These are phyloP conservation scores for Rhodofomes roseus DNA, from an alignment of 1,284 basidiomycete genomes.

Conservation along the genomic window DNA sequence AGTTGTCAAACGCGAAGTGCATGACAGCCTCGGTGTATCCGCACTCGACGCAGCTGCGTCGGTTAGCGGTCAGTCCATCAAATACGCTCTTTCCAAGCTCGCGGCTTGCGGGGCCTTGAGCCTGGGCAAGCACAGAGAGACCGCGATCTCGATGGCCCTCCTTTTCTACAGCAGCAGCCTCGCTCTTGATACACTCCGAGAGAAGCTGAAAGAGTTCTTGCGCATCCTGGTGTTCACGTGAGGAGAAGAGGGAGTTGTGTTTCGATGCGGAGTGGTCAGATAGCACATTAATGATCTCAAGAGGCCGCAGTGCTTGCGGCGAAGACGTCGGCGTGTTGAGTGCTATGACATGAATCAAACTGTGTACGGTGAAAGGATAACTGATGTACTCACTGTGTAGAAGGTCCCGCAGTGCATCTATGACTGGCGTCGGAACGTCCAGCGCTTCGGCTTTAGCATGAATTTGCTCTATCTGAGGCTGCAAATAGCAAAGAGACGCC, in stretches of 20 bases:
- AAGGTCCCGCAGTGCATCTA: conserved; percentile 71
- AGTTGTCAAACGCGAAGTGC: conserved; percentile 82
- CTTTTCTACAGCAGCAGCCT: conserved; percentile 61
- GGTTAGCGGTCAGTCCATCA: conserved; percentile 79
- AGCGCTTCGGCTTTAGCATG: conserved; percentile 69
- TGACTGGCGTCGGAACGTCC: conserved; percentile 80
- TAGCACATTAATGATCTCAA: conserved; percentile 69
- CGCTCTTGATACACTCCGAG: conserved; percentile 83
- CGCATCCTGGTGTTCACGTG: conserved; percentile 91
- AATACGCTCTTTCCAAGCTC: conserved; percentile 67
- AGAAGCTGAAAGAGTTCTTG: conserved; percentile 93
- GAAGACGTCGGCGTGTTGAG: conserved; percentile 68
- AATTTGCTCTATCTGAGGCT: conserved; percentile 69
- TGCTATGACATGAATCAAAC: conserved; percentile 36
- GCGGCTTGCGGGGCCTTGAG: conserved; percentile 28
- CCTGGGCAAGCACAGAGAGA: conserved; percentile 45
- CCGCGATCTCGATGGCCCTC: conserved; percentile 68
- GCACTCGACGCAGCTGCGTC: conserved; percentile 76
- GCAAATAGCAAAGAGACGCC: conserved; percentile 77
- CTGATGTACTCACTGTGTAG: conserved; percentile 49
- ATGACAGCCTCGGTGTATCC: conserved; percentile 88
- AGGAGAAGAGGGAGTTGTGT: conserved; percentile 68
- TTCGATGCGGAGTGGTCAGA: conserved; percentile 52
- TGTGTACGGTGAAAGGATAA: conserved; percentile 11
- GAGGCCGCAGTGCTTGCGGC: conserved; percentile 62